phyloP scores from a whole-genome alignment of 139 green algal genomes.

The Chlorella sp. region DNA sequence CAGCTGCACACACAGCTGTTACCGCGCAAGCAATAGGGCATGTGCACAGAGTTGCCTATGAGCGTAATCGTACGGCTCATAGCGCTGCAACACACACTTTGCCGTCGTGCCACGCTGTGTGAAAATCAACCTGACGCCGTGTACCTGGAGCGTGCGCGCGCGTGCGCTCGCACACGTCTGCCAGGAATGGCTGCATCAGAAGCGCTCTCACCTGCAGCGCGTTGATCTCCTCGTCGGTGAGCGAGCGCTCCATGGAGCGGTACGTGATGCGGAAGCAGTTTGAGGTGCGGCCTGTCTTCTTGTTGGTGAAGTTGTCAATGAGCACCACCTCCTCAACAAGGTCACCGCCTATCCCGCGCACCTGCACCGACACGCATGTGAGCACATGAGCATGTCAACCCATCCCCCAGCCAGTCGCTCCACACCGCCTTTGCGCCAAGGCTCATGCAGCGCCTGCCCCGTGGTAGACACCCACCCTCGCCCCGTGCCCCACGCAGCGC shows the following conservation, averaged over 20 bases:
- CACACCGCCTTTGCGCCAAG: too few species aligned
- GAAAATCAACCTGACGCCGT: background rate
- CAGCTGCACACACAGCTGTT: background rate
- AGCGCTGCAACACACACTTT: too few species aligned
- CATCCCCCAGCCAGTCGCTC: too few species aligned
- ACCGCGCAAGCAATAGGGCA: background rate
- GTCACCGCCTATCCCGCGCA: constrained; percentile 58
- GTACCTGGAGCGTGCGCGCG: background rate
- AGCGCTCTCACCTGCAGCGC: constrained; percentile 77
- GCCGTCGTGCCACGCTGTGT: background rate
- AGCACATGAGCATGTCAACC: background rate
- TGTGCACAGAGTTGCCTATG: background rate
- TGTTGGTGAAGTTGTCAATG: constrained; percentile 95
- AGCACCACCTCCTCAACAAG: constrained; percentile 85
- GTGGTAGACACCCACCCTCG: background rate
- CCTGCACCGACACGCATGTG: constrained; percentile 1
- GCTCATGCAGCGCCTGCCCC: too few species aligned
- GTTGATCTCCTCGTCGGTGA: constrained; percentile 99
- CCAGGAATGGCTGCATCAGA: too few species aligned
- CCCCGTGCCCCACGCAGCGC: too few species aligned
- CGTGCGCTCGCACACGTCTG: background rate
- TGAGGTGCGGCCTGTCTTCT: constrained; percentile 80
- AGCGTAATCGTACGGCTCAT: background rate
- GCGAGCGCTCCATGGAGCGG: constrained; percentile 81
- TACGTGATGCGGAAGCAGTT: constrained; percentile 98